These are phyloP conservation scores for Avena insularis DNA, from an alignment of 176 grass and related monocot genomes.

Conservation along the genomic window DNA sequence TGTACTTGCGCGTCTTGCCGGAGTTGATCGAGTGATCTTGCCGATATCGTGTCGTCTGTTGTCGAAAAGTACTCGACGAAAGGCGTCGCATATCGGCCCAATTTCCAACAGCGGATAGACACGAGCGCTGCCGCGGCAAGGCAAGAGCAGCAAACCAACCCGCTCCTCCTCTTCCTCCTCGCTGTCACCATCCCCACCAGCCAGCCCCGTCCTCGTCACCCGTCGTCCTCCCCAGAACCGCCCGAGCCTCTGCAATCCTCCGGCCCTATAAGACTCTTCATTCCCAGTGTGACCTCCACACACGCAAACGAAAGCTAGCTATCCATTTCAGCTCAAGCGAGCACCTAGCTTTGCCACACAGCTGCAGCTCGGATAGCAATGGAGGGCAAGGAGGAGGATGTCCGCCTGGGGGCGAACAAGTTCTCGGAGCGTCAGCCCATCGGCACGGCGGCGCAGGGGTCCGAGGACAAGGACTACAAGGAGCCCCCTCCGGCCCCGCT, in stretches of 20 bases:
- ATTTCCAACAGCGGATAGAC: background rate
- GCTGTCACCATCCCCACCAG: constrained; percentile 35
- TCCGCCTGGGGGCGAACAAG: constrained; percentile 77
- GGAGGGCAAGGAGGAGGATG: constrained; percentile 92
- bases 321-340: background rate
- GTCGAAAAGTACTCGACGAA: no score
- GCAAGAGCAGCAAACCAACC: background rate
- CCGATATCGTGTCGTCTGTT: no score
- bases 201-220: constrained; percentile 16
- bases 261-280: constrained; percentile 56
- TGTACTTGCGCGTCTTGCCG: no score
- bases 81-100: no score
- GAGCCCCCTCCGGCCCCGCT: constrained; percentile 78
- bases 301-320: background rate
- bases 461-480: constrained; percentile 86
- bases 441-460: constrained; percentile 77
- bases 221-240: constrained; percentile 46
- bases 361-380: constrained; percentile 26
- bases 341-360: background rate
- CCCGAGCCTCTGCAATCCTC: constrained; percentile 3
- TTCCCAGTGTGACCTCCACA: constrained; percentile 10
- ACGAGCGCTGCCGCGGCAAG: background rate
- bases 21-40: no score
- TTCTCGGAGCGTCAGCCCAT: constrained; percentile 82
- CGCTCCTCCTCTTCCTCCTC: constrained; percentile 8